Base-by-base conservation (phyloP, 2,329 filamentous ascomycete genomes). In the Capronia coronata region DNA sequence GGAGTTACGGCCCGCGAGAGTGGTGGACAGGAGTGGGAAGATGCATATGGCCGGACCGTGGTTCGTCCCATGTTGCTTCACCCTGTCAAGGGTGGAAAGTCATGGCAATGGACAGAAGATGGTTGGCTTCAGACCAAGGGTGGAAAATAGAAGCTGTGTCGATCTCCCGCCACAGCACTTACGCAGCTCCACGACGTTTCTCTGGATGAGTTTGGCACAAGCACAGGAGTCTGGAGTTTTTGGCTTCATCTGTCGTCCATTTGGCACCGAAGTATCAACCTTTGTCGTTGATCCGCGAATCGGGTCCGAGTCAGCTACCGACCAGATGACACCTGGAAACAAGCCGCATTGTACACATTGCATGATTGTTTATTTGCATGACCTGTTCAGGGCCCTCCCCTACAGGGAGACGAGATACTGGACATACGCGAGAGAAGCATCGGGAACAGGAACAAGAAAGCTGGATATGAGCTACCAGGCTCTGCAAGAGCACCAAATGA, bases 81-180 rank as follows among this genome's bases (percentile, higher is more conserved):
- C 54, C 62, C 55, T n/a, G 57, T 64, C 46, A 64, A 64, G 49
- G 62, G 63, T 34, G 62, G 64, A 48, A 73, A 75, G 57, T 45
- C 59, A 14, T 59, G 55, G 52, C 54, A 54, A 42, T 61, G 59
- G 59, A 52, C 49, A 13, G 40, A 52, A 14, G 49, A 58, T 19
- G 59, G 56, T 21, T 61, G 59, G 59, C 44, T 51, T 13, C 51
- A 60, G 39, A 60, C 56, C 35, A 56, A 55, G 32, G 49, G 52
- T 44, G 58, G 58, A 44, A 56, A 51, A 40, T 61, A 48, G 11
- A 19, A 5, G 58, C 34, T 13, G 7, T 13, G 7, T 19, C 34
- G 14, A 16, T 19, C 34, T 16, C 18, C 4, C 37, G 19, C 38
- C 23, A 21, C 21, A n/a, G 34, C 35, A 29, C 16, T 34, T 18